phyloP scores from a whole-genome alignment of 306 rosid genomes.

The Alnus glutinosa region DNA sequence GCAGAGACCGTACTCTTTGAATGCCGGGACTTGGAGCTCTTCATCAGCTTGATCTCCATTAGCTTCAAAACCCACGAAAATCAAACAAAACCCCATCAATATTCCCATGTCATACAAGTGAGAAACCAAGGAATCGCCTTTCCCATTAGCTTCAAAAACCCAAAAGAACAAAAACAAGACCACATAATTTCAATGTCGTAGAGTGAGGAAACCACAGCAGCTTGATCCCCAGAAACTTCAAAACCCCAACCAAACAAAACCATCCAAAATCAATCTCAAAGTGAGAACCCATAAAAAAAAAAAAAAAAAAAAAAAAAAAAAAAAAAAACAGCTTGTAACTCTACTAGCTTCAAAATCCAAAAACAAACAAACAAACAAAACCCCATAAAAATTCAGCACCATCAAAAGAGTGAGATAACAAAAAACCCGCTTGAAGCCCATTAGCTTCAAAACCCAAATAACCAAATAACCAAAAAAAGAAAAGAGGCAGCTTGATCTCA shows the following conservation, averaged over 20 bases:
- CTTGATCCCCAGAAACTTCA: slow-evolving; percentile 8
- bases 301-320: neutral
- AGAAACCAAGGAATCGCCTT: neutral
- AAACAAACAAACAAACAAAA: neutral
- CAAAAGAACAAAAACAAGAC: neutral
- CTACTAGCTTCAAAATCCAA: slow-evolving; percentile 13
- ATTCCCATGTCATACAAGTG: neutral
- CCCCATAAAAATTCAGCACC: neutral
- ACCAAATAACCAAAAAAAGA: neutral
- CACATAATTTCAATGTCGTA: too few relatives aligned
- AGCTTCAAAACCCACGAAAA: slow-evolving; percentile 32
- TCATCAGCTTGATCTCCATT: slow-evolving; percentile 49
- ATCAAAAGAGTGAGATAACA: neutral
- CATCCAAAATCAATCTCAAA: neutral
- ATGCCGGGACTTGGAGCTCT: slow-evolving; percentile 50
- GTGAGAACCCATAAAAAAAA: neutral
- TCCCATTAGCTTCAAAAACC: slow-evolving; percentile 8
- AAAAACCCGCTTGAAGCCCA: neutral
- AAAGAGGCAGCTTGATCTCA: slow-evolving; percentile 14
- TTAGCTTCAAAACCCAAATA: slow-evolving; percentile 39
- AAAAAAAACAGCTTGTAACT: neutral
- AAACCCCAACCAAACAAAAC: neutral
- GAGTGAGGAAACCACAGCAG: neutral
- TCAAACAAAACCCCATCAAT: neutral
- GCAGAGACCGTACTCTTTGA: slow-evolving; percentile 54